Evolutionary conservation across 2,329 filamentous ascomycete genomes (phyloP), one percentile per base, ranked within the genome.

Genomic region (Trichoderma aggressivum): DNA sequence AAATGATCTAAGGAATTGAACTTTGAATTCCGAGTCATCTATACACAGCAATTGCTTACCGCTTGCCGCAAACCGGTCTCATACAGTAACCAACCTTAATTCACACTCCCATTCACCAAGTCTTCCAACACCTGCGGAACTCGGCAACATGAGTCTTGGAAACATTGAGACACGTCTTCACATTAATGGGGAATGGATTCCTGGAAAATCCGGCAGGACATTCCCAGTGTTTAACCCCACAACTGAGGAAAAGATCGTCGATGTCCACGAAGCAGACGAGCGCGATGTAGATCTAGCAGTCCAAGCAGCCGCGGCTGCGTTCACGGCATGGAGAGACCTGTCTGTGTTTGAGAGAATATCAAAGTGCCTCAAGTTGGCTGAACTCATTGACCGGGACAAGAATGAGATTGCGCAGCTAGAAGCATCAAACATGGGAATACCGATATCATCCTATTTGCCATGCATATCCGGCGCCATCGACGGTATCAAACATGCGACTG

Each of bases 401-500:
- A 16, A 64, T 47, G 70, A 74, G 60, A 56, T 73, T 64, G 63
- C 70, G 10, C 58, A 67, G 12, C 70, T 75, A 18, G 73, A 74
- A 32, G 72, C 74, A 12, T 60, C 59, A 32, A 73, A 64, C 28
- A 74, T 74, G 72, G 74, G 70, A 8, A 63, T 72, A 26, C 74
- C 72, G 6, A 55, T 74, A 10, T 70, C 67, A 18, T n/a, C 66
- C 32, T 63, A 63, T n/a, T 59, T 47, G 7, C 28, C 56, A 16
- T 68, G 60, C 36, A 26, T 66, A 21, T 39, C 39, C n/a, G 56
- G 53, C 8, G 32, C 65, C 32, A 70, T 73, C 12, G 67, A 64
- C 30, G 71, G 88, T 26, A 82, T 86, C 71, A 88, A 87, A 75
- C 92, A 92, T 78, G 92, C 92, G 76, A 89, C 87, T 55, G 90